A percentile compares a stretch with the other conserved stretches of the same genome.
Evolutionary conservation across 352 stramenopile species (phyloP).

Genomic region (Pythium phragmiticola): DNA sequence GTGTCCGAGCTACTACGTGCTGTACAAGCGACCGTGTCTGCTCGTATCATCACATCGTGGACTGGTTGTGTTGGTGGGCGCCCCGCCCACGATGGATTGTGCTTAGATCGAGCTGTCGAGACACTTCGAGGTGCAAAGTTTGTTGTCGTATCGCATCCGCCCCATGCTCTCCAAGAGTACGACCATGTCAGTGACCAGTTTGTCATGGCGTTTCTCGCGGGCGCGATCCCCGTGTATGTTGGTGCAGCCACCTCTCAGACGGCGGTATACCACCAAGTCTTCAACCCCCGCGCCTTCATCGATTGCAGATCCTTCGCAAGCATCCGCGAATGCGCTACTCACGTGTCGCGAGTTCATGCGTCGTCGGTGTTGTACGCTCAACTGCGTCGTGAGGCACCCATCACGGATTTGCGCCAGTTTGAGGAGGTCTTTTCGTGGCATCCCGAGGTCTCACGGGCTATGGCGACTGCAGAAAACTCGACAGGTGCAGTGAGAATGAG

Average conservation of each 20-base stretch:
- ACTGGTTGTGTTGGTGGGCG: background rate
- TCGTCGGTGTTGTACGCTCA: slow-evolving; percentile 28
- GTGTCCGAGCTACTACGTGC: background rate
- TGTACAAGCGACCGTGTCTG: background rate
- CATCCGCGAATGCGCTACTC: background rate
- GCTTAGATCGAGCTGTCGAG: background rate
- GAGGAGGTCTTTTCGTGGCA: slow-evolving; percentile 43
- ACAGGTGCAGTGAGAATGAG: background rate
- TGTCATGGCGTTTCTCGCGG: slow-evolving; percentile 50
- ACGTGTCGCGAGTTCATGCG: background rate
- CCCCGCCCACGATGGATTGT: background rate
- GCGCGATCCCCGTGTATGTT: slow-evolving; percentile 49
- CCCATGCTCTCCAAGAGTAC: slow-evolving; percentile 4
- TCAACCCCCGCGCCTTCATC: background rate
- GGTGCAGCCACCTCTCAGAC: slow-evolving; percentile 36
- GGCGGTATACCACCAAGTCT: background rate
- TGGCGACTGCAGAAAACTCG: background rate
- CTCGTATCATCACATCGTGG: background rate
- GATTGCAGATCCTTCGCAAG: background rate
- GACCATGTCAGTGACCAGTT: slow-evolving; percentile 61
- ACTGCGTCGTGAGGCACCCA: slow-evolving; percentile 29
- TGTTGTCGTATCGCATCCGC: background rate
- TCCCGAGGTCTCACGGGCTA: slow-evolving; percentile 6
- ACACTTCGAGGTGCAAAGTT: background rate
- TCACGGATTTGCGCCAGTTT: slow-evolving; percentile 26